Evolutionary conservation across 2,329 filamentous ascomycete species (phyloP).

Genomic region (Trichophyton benhamiae): DNA sequence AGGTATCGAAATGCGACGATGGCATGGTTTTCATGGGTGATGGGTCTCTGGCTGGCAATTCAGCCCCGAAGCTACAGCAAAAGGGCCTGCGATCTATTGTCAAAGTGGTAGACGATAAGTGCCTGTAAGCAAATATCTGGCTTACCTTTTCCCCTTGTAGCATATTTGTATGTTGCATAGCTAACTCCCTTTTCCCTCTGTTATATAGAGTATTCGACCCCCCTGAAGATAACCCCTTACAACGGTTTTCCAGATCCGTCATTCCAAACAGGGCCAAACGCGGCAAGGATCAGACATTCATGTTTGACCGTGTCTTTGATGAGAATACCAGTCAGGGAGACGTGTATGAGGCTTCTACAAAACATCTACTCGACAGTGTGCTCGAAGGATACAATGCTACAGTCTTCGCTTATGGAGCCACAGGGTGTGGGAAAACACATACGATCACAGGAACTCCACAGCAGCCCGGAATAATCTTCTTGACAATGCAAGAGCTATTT

Average conservation of each 20-base stretch:
- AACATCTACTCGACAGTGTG: conserved; percentile 80
- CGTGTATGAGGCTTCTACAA: conserved; percentile 89
- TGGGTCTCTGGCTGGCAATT: conserved; percentile 78
- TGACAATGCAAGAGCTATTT: conserved; percentile 98
- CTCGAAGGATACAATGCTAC: conserved; percentile 97
- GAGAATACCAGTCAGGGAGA: conserved; percentile 85
- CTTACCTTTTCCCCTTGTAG: not conserved
- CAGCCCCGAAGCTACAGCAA: conserved; percentile 69
- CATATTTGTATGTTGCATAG: conserved; percentile 3
- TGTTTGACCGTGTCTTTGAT: conserved; percentile 93
- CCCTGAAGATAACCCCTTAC: conserved; percentile 84
- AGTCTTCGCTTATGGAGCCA: conserved; percentile 95
- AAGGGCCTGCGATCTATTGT: conserved; percentile 84
- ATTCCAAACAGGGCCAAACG: conserved; percentile 67
- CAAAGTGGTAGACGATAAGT: conserved; percentile 92
- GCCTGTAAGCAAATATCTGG: conserved; percentile 54
- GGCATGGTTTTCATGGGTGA: conserved; percentile 89
- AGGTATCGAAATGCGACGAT: conserved; percentile 66
- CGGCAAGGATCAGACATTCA: conserved; percentile 95
- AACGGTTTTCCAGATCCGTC: conserved; percentile 72
- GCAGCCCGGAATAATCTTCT: conserved; percentile 92
- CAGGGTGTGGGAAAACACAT: conserved; percentile 95
- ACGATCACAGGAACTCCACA: conserved; percentile 88
- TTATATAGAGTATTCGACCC: conserved; percentile 76
- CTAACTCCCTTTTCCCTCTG: not conserved